Evolutionary conservation across 495 filamentous ascomycete genomes (phyloP).

Genomic region (Hypoxylon fragiforme): DNA sequence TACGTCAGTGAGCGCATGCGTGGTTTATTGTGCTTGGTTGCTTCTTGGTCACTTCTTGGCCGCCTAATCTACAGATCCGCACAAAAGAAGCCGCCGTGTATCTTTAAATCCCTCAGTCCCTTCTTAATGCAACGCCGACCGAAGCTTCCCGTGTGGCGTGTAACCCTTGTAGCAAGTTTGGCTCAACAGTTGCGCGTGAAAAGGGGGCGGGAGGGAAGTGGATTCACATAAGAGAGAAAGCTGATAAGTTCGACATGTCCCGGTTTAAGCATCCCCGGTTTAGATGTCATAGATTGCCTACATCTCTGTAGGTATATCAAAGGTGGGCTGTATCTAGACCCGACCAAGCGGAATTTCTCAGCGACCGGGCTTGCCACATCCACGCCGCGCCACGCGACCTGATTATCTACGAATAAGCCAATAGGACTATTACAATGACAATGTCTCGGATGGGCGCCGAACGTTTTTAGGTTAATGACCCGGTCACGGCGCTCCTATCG

Average conservation of each 20-base stretch:
- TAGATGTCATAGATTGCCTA: no score
- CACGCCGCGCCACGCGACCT: conserved; percentile 3
- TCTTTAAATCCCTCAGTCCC: conserved; percentile 26
- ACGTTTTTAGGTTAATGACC: conserved; percentile 7
- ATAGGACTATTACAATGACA: conserved; percentile 14
- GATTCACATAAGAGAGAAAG: no score
- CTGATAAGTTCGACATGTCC: no score
- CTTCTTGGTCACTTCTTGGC: conserved; percentile 14
- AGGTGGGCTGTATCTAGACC: no score
- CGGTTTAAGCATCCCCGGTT: no score
- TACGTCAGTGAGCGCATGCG: no score
- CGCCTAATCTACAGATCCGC: conserved; percentile 11
- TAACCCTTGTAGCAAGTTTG: background rate
- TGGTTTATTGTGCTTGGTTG: no score
- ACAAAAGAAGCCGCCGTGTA: conserved; percentile 6
- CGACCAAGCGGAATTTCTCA: no score
- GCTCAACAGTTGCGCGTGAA: background rate
- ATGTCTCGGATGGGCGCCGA: conserved; percentile 16
- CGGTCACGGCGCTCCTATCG: conserved; percentile 14
- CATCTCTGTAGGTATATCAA: no score
- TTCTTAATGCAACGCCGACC: background rate
- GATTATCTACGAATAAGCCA: conserved; percentile 3
- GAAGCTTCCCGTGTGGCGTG: background rate
- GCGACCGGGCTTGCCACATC: no score
- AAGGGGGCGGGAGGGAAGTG: background rate